phyloP scores from a whole-genome alignment of 139 green algal species.

The Ulvella scutata region DNA sequence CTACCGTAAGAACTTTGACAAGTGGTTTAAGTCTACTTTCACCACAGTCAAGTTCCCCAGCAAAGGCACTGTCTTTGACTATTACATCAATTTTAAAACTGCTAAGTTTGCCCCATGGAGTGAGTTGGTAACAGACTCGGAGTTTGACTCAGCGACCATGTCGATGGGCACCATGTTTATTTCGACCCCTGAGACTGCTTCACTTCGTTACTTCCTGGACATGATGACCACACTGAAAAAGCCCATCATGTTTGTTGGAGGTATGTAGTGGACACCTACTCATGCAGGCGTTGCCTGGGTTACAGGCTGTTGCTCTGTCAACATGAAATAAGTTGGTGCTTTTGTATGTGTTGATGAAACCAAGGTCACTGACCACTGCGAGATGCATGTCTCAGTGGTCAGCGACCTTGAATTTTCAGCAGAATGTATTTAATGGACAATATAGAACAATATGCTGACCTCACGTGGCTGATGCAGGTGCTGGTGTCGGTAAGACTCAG shows the following conservation, averaged over 20 bases:
- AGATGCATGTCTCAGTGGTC: too few species aligned
- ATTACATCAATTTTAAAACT: conserved; percentile 72
- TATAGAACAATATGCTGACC: too few species aligned
- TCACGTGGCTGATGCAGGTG: too few species aligned
- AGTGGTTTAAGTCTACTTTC: conserved; percentile 78
- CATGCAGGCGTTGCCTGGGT: background rate
- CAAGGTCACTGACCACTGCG: too few species aligned
- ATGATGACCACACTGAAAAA: conserved; percentile 62
- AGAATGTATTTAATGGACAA: too few species aligned
- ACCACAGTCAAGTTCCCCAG: conserved; percentile 64
- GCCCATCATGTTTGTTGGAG: conserved; percentile 86
- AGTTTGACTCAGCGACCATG: conserved; percentile 40
- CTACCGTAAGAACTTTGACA: conserved; percentile 79
- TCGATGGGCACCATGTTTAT: conserved; percentile 71
- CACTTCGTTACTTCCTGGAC: conserved; percentile 71
- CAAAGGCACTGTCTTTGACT: conserved; percentile 78
- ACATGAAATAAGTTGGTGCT: too few species aligned
- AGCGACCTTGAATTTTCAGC: too few species aligned
- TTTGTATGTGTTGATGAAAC: too few species aligned
- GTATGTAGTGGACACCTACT: conserved; percentile 17
- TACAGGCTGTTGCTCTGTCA: too few species aligned
- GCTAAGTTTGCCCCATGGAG: conserved; percentile 71
- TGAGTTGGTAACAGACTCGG: conserved; percentile 61
- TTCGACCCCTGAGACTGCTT: conserved; percentile 67
- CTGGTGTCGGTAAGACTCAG: conserved; percentile 72